Percentiles rank a stretch among this genome's conserved stretches.
Evolutionary conservation across 495 filamentous ascomycete species (phyloP).

Genomic region (Talaromyces stipitatus): DNA sequence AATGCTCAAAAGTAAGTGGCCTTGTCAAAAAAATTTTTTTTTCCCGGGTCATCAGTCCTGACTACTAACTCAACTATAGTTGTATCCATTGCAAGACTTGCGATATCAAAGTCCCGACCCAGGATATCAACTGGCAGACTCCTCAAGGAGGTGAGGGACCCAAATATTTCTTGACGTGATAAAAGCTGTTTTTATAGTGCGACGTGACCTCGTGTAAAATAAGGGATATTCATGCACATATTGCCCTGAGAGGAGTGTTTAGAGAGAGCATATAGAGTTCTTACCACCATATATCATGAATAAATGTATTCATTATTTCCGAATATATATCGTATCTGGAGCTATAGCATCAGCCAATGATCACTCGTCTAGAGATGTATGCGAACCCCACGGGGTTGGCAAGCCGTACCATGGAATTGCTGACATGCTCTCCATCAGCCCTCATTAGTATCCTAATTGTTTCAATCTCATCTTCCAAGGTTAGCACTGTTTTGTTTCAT

Average conservation of each 20-base stretch:
- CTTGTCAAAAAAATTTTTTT: neutral
- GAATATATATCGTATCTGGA: neutral
- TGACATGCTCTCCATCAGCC: neutral
- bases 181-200: neutral
- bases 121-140: slow-evolving; percentile 96
- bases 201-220: neutral
- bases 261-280: neutral
- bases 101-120: slow-evolving; percentile 93
- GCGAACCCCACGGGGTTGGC: neutral
- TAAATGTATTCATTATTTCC: neutral
- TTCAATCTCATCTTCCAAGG: neutral
- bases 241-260: neutral
- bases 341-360: neutral
- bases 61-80: slow-evolving; percentile 40
- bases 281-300: neutral
- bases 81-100: slow-evolving; percentile 99
- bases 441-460: neutral
- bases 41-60: neutral
- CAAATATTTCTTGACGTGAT: slow-evolving; percentile 87
- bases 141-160: slow-evolving; percentile 95
- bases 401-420: neutral
- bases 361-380: neutral
- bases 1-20: slow-evolving; percentile 89
- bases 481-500: neutral
- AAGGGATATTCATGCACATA: neutral